A percentile compares a stretch with the other conserved stretches of the same genome.
These are phyloP conservation scores for Oidium heveae DNA, from an alignment of 2,329 filamentous ascomycete genomes.

Conservation along the genomic window DNA sequence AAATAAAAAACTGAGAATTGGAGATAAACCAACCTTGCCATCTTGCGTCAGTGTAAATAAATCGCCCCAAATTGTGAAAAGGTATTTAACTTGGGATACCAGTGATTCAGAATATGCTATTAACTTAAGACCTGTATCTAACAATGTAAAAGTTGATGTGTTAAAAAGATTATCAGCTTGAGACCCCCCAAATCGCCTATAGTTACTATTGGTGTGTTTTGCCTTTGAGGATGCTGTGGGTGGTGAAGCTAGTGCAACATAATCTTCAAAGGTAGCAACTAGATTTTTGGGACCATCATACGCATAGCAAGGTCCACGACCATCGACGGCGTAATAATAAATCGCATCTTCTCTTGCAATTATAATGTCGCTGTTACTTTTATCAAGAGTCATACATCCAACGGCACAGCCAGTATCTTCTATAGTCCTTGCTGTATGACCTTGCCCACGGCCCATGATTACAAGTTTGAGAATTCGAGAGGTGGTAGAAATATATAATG, in stretches of 20 bases:
- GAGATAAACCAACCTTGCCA: slow-evolving; percentile 40
- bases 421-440: slow-evolving; percentile 63
- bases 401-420: slow-evolving; percentile 77
- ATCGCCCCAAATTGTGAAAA: slow-evolving; percentile 78
- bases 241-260: slow-evolving; percentile 67
- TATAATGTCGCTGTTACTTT: slow-evolving; percentile 56
- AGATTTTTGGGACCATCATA: slow-evolving; percentile 80
- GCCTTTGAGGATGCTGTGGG: slow-evolving; percentile 20
- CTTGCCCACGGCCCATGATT: slow-evolving; percentile 71
- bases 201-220: slow-evolving; percentile 23
- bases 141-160: slow-evolving; percentile 64
- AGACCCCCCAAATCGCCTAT: slow-evolving; percentile 45
- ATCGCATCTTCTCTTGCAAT: slow-evolving; percentile 90
- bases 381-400: slow-evolving; percentile 85
- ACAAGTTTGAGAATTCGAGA: slow-evolving; percentile 65
- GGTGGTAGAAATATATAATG: slow-evolving; percentile 79
- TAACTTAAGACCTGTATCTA: slow-evolving; percentile 81
- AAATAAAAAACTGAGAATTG: background rate
- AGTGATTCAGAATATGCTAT: slow-evolving; percentile 75
- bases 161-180: slow-evolving; percentile 59
- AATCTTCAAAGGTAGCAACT: slow-evolving; percentile 57
- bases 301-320: slow-evolving; percentile 64
- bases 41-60: slow-evolving; percentile 77
- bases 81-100: slow-evolving; percentile 49
- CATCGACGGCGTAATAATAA: slow-evolving; percentile 73